Evolutionary conservation across 495 filamentous ascomycete species (phyloP).

Genomic region (Penicillium verhagenii): DNA sequence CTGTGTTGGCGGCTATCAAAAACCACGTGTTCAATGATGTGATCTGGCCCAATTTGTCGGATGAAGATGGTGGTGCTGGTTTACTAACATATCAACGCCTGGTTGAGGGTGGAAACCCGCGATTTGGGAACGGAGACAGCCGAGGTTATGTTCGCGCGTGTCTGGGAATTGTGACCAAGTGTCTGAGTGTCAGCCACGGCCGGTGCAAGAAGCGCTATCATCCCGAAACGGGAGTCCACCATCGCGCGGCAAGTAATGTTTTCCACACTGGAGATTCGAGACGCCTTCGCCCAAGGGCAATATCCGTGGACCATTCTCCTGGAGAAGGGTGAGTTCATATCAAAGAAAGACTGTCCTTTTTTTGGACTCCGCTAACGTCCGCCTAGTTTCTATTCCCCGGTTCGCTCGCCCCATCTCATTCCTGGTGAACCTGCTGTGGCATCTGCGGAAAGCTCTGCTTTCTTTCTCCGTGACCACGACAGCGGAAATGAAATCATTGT

Average conservation of each 20-base stretch:
- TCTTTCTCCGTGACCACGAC: conserved; percentile 75
- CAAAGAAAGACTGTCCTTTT: not conserved
- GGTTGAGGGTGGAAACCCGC: conserved; percentile 79
- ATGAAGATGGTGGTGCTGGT: conserved; percentile 93
- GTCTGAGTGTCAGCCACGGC: conserved; percentile 81
- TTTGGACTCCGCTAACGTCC: not conserved
- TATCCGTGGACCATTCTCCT: conserved; percentile 28
- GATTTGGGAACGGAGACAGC: conserved; percentile 70
- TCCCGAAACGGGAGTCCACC: conserved; percentile 48
- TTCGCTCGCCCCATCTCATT: conserved; percentile 26
- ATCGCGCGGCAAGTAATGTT: conserved; percentile 53
- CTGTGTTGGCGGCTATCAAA: conserved; percentile 84
- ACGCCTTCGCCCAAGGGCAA: conserved; percentile 23
- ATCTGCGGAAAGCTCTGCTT: conserved; percentile 79
- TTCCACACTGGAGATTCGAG: conserved; percentile 36
- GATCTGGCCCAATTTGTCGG: conserved; percentile 96
- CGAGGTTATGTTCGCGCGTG: conserved; percentile 82
- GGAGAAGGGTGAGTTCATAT: conserved; percentile 30
- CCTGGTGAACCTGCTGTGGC: conserved; percentile 32
- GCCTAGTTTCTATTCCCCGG: conserved; percentile 30
- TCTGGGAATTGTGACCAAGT: conserved; percentile 75
- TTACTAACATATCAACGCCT: conserved; percentile 87
- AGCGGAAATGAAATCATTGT: conserved; percentile 78
- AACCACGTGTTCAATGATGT: conserved; percentile 94
- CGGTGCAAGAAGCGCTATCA: conserved; percentile 72